Evolutionary conservation across 2,329 filamentous ascomycete species (phyloP).

Genomic region (Hypoxylon sp.): DNA sequence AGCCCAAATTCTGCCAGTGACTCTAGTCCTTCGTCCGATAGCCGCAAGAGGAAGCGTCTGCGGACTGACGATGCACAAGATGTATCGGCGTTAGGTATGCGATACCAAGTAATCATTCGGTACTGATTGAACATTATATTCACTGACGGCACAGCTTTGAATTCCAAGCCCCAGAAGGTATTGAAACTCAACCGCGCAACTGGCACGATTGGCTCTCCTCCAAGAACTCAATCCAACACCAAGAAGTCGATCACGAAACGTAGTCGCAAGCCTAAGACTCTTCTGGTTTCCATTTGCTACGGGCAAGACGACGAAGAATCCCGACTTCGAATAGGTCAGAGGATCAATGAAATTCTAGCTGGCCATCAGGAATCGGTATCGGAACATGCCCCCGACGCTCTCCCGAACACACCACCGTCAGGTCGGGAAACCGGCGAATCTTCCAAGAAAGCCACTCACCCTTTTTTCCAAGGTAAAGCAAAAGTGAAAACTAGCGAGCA

Average conservation of each 20-base stretch:
- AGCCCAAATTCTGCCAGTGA: conserved; percentile 48
- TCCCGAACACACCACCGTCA: conserved; percentile 36
- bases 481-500: conserved; percentile 56
- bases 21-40: conserved; percentile 49
- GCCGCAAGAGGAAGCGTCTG: conserved; percentile 60
- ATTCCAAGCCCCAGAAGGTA: conserved; percentile 63
- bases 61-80: conserved; percentile 56
- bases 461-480: conserved; percentile 76
- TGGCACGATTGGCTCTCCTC: conserved; percentile 74
- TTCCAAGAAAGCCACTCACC: conserved; percentile 61
- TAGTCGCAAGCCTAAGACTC: conserved; percentile 57
- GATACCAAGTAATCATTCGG: not conserved
- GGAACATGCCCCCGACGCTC: conserved; percentile 45
- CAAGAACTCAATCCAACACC: conserved; percentile 63
- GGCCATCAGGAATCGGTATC: conserved; percentile 46
- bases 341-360: conserved; percentile 74
- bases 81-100: conserved; percentile 31
- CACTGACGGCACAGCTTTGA: conserved; percentile 29
- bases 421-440: conserved; percentile 20
- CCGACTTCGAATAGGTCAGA: conserved; percentile 66
- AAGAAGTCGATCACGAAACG: conserved; percentile 50
- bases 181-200: conserved; percentile 72
- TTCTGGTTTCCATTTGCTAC: conserved; percentile 73
- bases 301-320: conserved; percentile 61
- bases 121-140: conserved; percentile 14